phyloP scores from a whole-genome alignment of 2,329 filamentous ascomycete species.

The Verruconis gallopava region DNA sequence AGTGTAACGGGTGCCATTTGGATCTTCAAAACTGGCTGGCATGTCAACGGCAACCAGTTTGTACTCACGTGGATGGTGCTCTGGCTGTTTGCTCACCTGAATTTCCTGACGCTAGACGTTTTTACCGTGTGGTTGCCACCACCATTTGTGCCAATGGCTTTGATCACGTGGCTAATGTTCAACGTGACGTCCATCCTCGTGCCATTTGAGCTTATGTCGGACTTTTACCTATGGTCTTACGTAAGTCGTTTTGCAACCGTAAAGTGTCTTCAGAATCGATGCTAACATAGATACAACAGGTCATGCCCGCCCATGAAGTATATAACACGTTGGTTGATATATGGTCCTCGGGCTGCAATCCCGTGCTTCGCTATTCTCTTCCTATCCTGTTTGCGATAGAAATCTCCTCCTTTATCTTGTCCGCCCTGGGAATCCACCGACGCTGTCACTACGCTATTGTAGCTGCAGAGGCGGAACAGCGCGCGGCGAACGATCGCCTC shows the following conservation, averaged over 20 bases:
- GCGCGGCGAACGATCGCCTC: neutral
- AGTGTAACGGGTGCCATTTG: constrained; percentile 30
- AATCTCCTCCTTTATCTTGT: constrained; percentile 16
- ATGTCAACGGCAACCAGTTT: constrained; percentile 28
- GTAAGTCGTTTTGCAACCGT: too few species aligned
- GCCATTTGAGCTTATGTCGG: constrained; percentile 31
- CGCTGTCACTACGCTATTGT: constrained; percentile 17
- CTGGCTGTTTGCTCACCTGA: constrained; percentile 21
- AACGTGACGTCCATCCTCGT: constrained; percentile 32
- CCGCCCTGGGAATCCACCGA: constrained; percentile 14
- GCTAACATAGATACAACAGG: too few species aligned
- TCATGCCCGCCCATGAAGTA: constrained; percentile 28
- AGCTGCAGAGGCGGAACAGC: constrained; percentile 8
- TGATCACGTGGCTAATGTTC: constrained; percentile 32
- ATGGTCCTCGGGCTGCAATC: constrained; percentile 32
- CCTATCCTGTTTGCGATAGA: constrained; percentile 33
- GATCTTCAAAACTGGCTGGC: constrained; percentile 31
- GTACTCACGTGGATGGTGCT: constrained; percentile 28
- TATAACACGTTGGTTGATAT: constrained; percentile 31
- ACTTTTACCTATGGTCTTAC: constrained; percentile 30
- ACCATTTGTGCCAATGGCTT: constrained; percentile 30
- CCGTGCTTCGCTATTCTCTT: constrained; percentile 26
- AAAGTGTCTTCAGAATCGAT: too few species aligned
- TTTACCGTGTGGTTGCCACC: constrained; percentile 29
- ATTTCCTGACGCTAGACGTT: constrained; percentile 33